A percentile compares a stretch with the other conserved stretches of the same genome.
Conservation (phyloP, 129 eudicot genomes). For the Arctium lappa region DNA sequence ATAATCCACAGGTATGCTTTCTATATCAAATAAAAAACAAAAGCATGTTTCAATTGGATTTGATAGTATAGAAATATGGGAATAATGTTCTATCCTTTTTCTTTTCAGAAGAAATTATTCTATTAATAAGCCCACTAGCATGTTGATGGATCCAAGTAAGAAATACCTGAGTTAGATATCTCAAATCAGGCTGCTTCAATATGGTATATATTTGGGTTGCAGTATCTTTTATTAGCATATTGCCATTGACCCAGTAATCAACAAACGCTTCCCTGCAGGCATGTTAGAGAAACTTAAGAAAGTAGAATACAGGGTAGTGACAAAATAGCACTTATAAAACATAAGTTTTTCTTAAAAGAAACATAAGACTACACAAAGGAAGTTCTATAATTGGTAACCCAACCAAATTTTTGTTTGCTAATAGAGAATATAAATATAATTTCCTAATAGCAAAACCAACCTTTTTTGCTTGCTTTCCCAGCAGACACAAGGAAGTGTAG, state of each 20-base stretch:
- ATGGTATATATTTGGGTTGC: slow-evolving; percentile 70
- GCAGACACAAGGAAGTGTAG: background rate
- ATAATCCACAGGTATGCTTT: background rate
- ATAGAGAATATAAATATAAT: background rate
- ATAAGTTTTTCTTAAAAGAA: background rate
- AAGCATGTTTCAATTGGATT: background rate
- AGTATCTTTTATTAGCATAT: slow-evolving; percentile 73
- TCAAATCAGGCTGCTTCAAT: slow-evolving; percentile 75
- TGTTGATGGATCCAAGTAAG: background rate
- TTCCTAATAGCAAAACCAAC: background rate
- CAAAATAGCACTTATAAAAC: background rate
- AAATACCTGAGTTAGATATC: slow-evolving; percentile 66
- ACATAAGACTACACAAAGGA: background rate
- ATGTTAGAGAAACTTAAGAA: slow-evolving; percentile 8
- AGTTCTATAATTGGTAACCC: background rate
- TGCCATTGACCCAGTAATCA: slow-evolving; percentile 82
- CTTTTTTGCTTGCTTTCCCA: background rate
- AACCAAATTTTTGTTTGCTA: background rate
- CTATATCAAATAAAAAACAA: background rate
- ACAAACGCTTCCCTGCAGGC: slow-evolving; percentile 82
- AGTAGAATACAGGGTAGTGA: background rate
- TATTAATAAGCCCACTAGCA: background rate
- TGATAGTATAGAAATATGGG: background rate
- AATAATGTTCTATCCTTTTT: background rate
- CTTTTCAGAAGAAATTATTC: background rate